Percentiles rank a stretch among this genome's conserved stretches.
phyloP scores from a whole-genome alignment of 805 yeast genomes.

The Zygosaccharomyces siamensis region DNA sequence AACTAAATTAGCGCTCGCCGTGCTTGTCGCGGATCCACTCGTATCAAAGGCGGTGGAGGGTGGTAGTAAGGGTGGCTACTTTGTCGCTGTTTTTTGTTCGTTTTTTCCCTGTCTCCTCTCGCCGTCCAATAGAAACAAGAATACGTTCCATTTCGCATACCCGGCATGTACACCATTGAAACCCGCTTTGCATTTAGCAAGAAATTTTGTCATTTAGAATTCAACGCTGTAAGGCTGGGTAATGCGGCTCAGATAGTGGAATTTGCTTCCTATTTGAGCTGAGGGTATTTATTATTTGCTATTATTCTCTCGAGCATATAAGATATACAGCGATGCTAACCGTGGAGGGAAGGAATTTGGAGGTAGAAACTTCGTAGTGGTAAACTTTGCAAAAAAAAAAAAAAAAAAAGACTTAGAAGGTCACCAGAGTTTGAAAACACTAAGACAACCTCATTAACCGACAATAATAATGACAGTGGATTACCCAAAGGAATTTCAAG shows the following conservation, averaged over 20 bases:
- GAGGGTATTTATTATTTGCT: neutral
- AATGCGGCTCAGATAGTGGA: neutral
- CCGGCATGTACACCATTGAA: too few relatives aligned
- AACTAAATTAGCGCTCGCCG: neutral
- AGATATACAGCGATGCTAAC: neutral
- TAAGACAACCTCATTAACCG: neutral
- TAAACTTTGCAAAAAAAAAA: neutral
- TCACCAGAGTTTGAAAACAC: neutral
- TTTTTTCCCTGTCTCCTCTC: neutral
- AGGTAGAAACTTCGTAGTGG: neutral
- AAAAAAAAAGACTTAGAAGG: neutral
- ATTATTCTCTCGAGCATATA: constrained; percentile 1
- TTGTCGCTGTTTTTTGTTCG: neutral
- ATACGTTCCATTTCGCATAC: too few relatives aligned
- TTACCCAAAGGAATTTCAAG: constrained; percentile 47
- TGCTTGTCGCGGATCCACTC: neutral
- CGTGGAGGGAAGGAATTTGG: neutral
- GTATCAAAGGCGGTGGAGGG: too few relatives aligned
- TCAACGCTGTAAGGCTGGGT: neutral
- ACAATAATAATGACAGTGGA: constrained; percentile 6
- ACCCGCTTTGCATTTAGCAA: neutral
- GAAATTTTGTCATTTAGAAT: too few relatives aligned
- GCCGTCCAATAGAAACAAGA: neutral
- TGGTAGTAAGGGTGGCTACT: too few relatives aligned
- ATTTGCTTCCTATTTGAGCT: neutral